Evolutionary conservation across 2,329 filamentous ascomycete genomes (phyloP), one percentile per base, ranked within the genome.

Genomic region (Penicillium janthinellum): DNA sequence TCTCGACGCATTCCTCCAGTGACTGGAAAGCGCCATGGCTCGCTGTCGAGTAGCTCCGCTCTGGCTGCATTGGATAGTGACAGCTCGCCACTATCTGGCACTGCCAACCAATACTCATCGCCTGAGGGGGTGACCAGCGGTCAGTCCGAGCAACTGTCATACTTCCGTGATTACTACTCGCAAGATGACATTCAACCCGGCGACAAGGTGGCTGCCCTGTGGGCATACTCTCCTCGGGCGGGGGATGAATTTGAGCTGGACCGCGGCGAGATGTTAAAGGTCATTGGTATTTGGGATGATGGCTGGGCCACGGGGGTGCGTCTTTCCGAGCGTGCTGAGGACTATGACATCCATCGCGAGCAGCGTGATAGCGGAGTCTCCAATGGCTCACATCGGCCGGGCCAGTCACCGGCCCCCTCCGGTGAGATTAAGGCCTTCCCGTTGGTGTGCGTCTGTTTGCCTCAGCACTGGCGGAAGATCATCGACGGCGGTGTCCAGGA

Each of bases 101-200:
- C 85, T 73, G 88, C 82, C 28, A 87, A 83, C 48, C 89, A 88
- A 54, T 88, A 91, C 76, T 96, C 93, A 3, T 97, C 93, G 3
- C 92, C 92, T 0, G 90, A 90, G 69, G 92, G 89, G 28, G 79
- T 94, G 62, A 86, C 88, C 25, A 96, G 92, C 69, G 92, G 94
- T 60, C 92, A 97, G 74, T 98, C 94, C 0, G 95, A 99, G 77
- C 95, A 98, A 75, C 81, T 99, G 56, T 89, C 91, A 4, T 96
- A 92, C 73, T 99, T 99, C 86, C 96, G 96, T 73, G 95, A 99
- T 76, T 99, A 99, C 77, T 99, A 99, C 74, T 98, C 94, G 2
- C 89, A 94, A 68, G 95, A 98, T 70, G 93, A 98, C 69, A 96
- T 99, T 59, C 91, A 94, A 70, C 90, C 94, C 0, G 90, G 91